Conservation (phyloP, 108 stramenopile genomes). For the Nitzschia palea region DNA sequence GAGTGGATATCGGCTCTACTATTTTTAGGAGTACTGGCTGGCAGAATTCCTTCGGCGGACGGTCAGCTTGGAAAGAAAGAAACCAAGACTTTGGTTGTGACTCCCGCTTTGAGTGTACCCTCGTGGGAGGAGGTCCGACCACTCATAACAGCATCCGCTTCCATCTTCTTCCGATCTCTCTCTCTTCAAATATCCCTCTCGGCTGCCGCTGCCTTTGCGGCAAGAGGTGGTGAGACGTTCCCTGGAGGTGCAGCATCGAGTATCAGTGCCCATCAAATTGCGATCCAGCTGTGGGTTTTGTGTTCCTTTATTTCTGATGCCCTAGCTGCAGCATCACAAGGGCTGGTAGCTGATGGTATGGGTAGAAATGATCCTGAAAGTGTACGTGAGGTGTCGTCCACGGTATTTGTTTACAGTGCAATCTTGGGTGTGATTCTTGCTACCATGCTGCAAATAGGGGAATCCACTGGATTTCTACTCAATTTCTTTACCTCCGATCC, state of each 20-base stretch:
- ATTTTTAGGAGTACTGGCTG: conserved; percentile 70
- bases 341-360: conserved; percentile 78
- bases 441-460: conserved; percentile 48
- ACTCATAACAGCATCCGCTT: conserved; percentile 74
- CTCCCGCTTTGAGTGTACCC: conserved; percentile 64
- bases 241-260: conserved; percentile 57
- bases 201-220: conserved; percentile 77
- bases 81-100: conserved; percentile 16
- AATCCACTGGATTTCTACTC: conserved; percentile 55
- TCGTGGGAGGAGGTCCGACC: conserved; percentile 69
- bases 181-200: conserved; percentile 73
- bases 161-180: conserved; percentile 72
- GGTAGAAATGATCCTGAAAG: conserved; percentile 51
- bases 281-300: conserved; percentile 80
- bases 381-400: conserved; percentile 51
- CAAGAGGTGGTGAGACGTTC: conserved; percentile 43
- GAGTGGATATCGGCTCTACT: conserved; percentile 79
- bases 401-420: conserved; percentile 71
- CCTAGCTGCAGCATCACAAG: conserved; percentile 79
- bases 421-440: conserved; percentile 59
- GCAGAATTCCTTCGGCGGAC: conserved; percentile 59
- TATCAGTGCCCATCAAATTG: conserved; percentile 86
- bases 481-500: conserved; percentile 71
- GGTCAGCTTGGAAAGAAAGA: conserved; percentile 55
- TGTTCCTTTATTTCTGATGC: conserved; percentile 85